Evolutionary conservation across 148 eudicot species (phyloP).

Genomic region (Nepenthes mirabilis): DNA sequence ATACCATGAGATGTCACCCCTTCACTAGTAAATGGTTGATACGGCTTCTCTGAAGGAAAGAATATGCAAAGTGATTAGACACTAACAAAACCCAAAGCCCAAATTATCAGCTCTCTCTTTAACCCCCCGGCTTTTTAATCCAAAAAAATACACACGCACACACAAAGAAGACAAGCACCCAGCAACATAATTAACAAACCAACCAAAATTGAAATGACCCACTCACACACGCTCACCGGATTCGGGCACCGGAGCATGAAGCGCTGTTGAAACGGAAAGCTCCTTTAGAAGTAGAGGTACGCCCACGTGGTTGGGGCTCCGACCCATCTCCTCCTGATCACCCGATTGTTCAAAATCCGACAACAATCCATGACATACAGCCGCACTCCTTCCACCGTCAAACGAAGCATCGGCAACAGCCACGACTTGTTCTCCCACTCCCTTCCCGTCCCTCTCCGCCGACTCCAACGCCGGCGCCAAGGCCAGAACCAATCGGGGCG

Average conservation of each 20-base stretch:
- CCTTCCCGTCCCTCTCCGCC: slow-evolving; percentile 12
- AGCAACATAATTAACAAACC: not conserved
- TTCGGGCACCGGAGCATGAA: slow-evolving; percentile 37
- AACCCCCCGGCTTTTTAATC: too few species aligned
- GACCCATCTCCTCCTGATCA: not conserved
- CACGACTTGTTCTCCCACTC: slow-evolving; percentile 8
- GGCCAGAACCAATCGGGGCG: slow-evolving; percentile 9
- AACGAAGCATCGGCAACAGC: slow-evolving; percentile 22
- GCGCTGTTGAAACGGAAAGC: slow-evolving; percentile 1
- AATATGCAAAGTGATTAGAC: slow-evolving; percentile 1
- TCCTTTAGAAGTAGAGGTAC: slow-evolving; percentile 2
- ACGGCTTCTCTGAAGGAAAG: slow-evolving; percentile 29
- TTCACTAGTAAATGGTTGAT: slow-evolving; percentile 20
- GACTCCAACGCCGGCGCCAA: slow-evolving; percentile 3
- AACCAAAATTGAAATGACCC: not conserved
- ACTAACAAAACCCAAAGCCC: not conserved
- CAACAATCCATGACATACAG: slow-evolving; percentile 53
- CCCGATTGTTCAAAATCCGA: slow-evolving; percentile 40
- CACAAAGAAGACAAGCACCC: slow-evolving; percentile 1
- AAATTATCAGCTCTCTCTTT: too few species aligned
- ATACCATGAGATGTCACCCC: slow-evolving; percentile 26
- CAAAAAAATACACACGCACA: not conserved
- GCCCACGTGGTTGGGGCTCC: not conserved
- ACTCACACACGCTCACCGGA: slow-evolving; percentile 23
- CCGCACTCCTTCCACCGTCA: slow-evolving; percentile 63